Evolutionary conservation across 2,329 filamentous ascomycete genomes (phyloP).

Genomic region (Ophiostoma populinum): DNA sequence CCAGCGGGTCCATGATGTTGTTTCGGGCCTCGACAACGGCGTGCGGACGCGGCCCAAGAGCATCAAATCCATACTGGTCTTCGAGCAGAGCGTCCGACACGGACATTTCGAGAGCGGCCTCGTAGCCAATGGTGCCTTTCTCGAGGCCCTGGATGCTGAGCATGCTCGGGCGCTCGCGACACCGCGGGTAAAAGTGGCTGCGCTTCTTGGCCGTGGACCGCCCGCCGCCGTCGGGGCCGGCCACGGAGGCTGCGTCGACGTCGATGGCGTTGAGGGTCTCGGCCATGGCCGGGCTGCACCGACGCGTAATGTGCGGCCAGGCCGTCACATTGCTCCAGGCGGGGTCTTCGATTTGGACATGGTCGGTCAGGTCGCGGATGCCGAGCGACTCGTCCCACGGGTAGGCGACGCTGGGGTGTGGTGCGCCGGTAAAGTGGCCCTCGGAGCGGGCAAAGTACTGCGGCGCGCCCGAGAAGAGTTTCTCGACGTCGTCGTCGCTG

Average conservation of each 20-base stretch:
- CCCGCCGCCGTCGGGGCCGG: too few species aligned
- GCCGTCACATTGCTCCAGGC: constrained; percentile 46
- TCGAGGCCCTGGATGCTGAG: constrained; percentile 55
- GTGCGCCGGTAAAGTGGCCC: constrained; percentile 40
- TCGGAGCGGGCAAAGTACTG: constrained; percentile 49
- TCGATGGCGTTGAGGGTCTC: constrained; percentile 13
- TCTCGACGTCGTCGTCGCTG: constrained; percentile 42
- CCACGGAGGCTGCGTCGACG: background rate
- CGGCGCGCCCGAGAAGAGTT: constrained; percentile 59
- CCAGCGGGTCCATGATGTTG: constrained; percentile 33
- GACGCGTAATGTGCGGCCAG: constrained; percentile 42
- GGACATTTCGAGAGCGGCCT: constrained; percentile 47
- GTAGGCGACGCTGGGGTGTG: constrained; percentile 46
- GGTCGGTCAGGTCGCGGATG: constrained; percentile 47
- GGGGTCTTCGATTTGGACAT: constrained; percentile 43
- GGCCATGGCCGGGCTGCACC: constrained; percentile 10
- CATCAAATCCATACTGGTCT: constrained; percentile 42
- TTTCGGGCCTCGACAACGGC: constrained; percentile 41
- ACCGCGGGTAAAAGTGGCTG: constrained; percentile 41
- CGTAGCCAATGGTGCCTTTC: constrained; percentile 52
- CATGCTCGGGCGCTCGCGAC: constrained; percentile 51
- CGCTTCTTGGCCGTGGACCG: too few species aligned
- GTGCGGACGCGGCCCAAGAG: constrained; percentile 33
- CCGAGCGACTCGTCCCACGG: constrained; percentile 47
- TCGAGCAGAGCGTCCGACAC: constrained; percentile 48